phyloP scores from a whole-genome alignment of 768 basidiomycete genomes.

The Cystobasidium ongulense region DNA sequence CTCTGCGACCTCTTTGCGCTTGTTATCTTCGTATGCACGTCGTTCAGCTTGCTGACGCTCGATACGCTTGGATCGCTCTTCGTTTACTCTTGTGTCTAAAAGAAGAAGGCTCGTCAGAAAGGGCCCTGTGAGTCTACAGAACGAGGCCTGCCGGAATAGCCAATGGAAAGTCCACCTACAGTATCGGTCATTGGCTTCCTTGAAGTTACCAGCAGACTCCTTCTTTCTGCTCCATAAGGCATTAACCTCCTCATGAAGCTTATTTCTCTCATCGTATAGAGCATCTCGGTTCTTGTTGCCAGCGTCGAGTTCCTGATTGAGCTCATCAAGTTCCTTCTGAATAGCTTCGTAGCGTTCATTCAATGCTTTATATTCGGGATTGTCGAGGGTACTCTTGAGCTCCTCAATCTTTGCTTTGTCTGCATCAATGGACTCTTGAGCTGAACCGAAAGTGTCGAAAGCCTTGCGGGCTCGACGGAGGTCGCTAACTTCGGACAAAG shows the following conservation, averaged over 20 bases:
- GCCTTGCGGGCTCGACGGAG: conserved; percentile 50
- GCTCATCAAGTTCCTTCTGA: conserved; percentile 70
- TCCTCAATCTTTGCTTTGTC: conserved; percentile 68
- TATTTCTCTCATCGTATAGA: conserved; percentile 78
- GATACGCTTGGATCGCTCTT: conserved; percentile 72
- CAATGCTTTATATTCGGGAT: conserved; percentile 74
- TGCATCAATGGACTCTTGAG: conserved; percentile 71
- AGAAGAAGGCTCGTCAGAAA: neutral
- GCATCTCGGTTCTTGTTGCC: conserved; percentile 68
- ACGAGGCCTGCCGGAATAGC: neutral
- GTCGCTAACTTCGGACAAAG: conserved; percentile 72
- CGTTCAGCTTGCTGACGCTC: conserved; percentile 68
- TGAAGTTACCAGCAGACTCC: conserved; percentile 60
- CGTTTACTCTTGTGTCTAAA: conserved; percentile 61
- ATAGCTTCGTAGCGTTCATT: conserved; percentile 73
- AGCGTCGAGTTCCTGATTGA: conserved; percentile 80
- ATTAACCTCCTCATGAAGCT: conserved; percentile 59
- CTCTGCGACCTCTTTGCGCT: conserved; percentile 68
- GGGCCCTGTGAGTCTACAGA: neutral
- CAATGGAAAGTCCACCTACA: conserved; percentile 47
- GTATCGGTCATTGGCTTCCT: conserved; percentile 74
- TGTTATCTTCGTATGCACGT: conserved; percentile 66
- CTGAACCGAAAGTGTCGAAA: conserved; percentile 71
- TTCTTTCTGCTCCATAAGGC: conserved; percentile 67
- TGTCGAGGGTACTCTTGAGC: conserved; percentile 72